phyloP scores from a whole-genome alignment of 164 flowering plant genomes.

The Dillenia turbinata region DNA sequence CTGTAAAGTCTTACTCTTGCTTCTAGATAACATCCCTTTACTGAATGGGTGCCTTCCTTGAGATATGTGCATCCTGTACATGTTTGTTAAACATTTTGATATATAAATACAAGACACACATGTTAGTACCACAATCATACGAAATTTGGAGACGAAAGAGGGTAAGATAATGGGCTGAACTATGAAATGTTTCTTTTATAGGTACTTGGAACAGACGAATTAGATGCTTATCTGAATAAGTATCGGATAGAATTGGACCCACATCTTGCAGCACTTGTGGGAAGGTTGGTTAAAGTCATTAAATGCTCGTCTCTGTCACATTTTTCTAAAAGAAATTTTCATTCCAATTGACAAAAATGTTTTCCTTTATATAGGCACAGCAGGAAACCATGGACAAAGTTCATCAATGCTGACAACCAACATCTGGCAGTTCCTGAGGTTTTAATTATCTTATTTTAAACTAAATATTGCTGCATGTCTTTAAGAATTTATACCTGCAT shows the following conservation, averaged over 20 bases:
- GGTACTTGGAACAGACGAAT: conserved; percentile 96
- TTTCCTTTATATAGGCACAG: conserved; percentile 56
- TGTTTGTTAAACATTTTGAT: no score
- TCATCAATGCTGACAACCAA: conserved; percentile 75
- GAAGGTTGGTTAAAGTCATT: conserved; percentile 50
- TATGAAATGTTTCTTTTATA: conserved; percentile 16
- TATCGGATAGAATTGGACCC: conserved; percentile 89
- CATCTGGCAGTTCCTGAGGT: conserved; percentile 98
- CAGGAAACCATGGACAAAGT: conserved; percentile 87
- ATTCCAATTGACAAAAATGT: neutral
- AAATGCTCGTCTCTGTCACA: neutral
- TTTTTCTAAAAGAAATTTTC: no score
- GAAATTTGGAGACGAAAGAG: neutral
- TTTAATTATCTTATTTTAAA: neutral
- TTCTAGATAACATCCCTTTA: no score
- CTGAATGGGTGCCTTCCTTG: no score
- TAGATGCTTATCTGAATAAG: conserved; percentile 72
- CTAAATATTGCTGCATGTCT: neutral
- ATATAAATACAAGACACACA: no score
- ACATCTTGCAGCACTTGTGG: conserved; percentile 85
- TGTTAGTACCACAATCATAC: no score
- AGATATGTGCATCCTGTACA: no score
- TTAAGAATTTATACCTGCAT: neutral
- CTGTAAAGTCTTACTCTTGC: no score
- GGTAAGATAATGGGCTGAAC: neutral